These are phyloP conservation scores for Xylaria digitata DNA, from an alignment of 2,329 filamentous ascomycete species.

Conservation along the genomic window DNA sequence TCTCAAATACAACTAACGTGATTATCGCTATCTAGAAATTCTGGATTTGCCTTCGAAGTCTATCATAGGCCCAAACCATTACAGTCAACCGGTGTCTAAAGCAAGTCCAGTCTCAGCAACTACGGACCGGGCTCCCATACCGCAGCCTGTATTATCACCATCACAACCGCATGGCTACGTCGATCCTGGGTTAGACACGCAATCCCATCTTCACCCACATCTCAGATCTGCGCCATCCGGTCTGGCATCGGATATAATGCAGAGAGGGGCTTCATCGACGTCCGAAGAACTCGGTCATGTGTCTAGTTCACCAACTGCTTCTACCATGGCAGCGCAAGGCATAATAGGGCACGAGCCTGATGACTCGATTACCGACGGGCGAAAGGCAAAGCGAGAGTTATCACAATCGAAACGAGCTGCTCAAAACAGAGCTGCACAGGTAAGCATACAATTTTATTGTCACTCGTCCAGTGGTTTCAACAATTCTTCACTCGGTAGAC, in stretches of 20 bases:
- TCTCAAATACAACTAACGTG: constrained; percentile 40
- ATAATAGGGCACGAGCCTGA: constrained; percentile 52
- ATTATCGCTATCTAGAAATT: constrained; percentile 37
- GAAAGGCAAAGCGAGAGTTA: constrained; percentile 88
- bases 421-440: constrained; percentile 96
- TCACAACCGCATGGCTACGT: constrained; percentile 47
- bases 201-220: constrained; percentile 46
- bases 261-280: constrained; percentile 47
- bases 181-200: constrained; percentile 41
- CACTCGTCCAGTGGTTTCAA: background rate
- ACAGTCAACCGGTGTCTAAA: constrained; percentile 38
- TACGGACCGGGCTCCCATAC: constrained; percentile 38
- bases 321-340: constrained; percentile 49
- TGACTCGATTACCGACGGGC: constrained; percentile 60
- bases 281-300: constrained; percentile 48
- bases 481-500: constrained; percentile 15
- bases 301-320: constrained; percentile 44
- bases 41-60: constrained; percentile 43
- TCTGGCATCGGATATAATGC: constrained; percentile 49
- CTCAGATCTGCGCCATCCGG: constrained; percentile 44
- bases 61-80: constrained; percentile 38
- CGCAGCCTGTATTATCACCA: constrained; percentile 41
- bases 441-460: constrained; percentile 59
- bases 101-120: constrained; percentile 36
- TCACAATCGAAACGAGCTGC: constrained; percentile 96